Conservation (phyloP, 768 basidiomycete species). For the Tephrocybe sp. region DNA sequence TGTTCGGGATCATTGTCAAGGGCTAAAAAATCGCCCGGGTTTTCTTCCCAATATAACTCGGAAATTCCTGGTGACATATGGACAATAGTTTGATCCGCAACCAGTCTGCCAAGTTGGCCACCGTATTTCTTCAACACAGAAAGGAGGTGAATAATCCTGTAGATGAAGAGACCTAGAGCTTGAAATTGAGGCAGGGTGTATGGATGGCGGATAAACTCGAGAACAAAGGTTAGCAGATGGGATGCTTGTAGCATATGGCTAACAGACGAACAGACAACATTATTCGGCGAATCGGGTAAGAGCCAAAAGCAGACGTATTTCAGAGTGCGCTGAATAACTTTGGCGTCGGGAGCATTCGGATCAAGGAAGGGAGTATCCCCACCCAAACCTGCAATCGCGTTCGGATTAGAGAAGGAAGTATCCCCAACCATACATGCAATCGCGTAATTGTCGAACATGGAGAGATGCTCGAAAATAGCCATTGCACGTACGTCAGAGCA, state of each 20-base stretch:
- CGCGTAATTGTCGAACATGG: constrained; percentile 7
- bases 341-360: too few relatives aligned
- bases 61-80: constrained; percentile 3
- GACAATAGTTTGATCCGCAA: too few relatives aligned
- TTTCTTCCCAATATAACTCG: background rate
- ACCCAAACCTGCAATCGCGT: background rate
- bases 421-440: too few relatives aligned
- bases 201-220: background rate
- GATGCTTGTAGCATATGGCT: background rate
- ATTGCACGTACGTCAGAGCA: constrained; percentile 12
- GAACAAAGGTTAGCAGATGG: constrained; percentile 2
- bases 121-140: background rate
- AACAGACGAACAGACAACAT: background rate
- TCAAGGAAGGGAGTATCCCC: too few relatives aligned
- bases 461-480: constrained; percentile 11
- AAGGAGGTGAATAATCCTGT: constrained; percentile 1
- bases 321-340: constrained; percentile 7
- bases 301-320: constrained; percentile 11
- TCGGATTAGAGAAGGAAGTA: too few relatives aligned
- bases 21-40: too few relatives aligned
- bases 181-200: constrained; percentile 1
- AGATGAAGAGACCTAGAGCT: background rate
- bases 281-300: background rate
- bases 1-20: too few relatives aligned
- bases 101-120: too few relatives aligned